A percentile compares a stretch with the other conserved stretches of the same genome.
Evolutionary conservation across 75 land plant genomes (phyloP).

Genomic region (Sequoiadendron giganteum): DNA sequence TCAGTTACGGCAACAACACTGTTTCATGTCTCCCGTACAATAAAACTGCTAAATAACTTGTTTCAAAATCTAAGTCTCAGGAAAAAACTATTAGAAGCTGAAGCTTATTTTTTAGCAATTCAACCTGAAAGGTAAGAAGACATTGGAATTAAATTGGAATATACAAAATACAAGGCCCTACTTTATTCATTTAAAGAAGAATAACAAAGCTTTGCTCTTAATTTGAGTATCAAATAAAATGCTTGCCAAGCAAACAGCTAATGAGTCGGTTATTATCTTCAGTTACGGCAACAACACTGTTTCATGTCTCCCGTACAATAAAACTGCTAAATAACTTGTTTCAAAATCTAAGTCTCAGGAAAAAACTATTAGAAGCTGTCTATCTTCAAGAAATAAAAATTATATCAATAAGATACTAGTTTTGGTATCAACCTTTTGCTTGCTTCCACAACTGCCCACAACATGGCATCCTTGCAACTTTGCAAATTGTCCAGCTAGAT

Average conservation of each 20-base stretch:
- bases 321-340: neutral
- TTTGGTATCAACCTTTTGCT: slow-evolving; percentile 38
- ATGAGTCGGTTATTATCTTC: neutral
- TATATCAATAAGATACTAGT: neutral
- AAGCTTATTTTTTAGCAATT: slow-evolving; percentile 46
- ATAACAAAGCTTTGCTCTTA: neutral
- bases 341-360: neutral
- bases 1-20: neutral
- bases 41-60: neutral
- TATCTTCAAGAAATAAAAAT: neutral
- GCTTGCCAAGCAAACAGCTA: neutral
- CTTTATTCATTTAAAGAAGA: neutral
- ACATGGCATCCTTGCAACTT: slow-evolving; percentile 49
- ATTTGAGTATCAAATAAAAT: neutral
- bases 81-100: neutral
- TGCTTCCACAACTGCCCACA: slow-evolving; percentile 57
- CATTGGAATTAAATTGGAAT: neutral
- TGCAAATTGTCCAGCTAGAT: slow-evolving; percentile 61
- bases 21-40: neutral
- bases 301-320: neutral
- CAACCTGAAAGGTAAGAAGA: slow-evolving; percentile 27
- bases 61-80: neutral
- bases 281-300: neutral
- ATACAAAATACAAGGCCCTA: neutral
- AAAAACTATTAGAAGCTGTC: slow-evolving; percentile 1